Base-by-base conservation (phyloP, 495 filamentous ascomycete genomes). In the Parathielavia appendiculata region DNA sequence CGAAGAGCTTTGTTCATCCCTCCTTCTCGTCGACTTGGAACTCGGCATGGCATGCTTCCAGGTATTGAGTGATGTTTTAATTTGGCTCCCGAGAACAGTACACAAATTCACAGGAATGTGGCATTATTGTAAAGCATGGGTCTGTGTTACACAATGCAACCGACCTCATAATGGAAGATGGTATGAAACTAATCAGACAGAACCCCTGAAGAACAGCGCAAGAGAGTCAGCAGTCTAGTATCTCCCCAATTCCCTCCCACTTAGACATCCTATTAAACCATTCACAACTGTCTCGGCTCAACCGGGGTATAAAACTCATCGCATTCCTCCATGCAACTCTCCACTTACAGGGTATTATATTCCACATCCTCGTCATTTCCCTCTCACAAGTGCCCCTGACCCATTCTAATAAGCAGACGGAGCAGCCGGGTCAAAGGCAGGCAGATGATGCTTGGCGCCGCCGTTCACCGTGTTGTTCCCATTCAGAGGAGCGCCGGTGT, bases 291-390 rank as follows among this genome's bases (percentile, higher is more conserved):
- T n/a, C n/a, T 36, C 35, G 26, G 38, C 17, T 46, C 47, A 41
- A 45, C 47, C 30, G 48, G 26, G 56, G 56, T 51, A 52, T 52
- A 52, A 52, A 46, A 47, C 36, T 41, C 41, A 32, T 11, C 39
- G 19, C 12, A n/a, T 41, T 35, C 1, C 34, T n/a, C 20, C 30
- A 30, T 6, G 26, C 22, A 14, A 10, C 20, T 22, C 20, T 9
- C 22, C 43, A 11, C 43, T 10, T 20, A 19, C 6, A 17, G 7
- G 11, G 11, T 20, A 1, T 12, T 3, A 44, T 10, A 4, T 10
- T 4, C 44, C 34, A 19, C 39, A 32, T 19, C 32, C n/a, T 48
- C 8, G n/a, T 1, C 49, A 32, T n/a, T n/a, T n/a, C n/a, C n/a
- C n/a, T n/a, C n/a, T n/a, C n/a, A n/a, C n/a, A n/a, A n/a, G n/a